phyloP scores from a whole-genome alignment of 352 stramenopile genomes.

The Phytophthora parvispora region DNA sequence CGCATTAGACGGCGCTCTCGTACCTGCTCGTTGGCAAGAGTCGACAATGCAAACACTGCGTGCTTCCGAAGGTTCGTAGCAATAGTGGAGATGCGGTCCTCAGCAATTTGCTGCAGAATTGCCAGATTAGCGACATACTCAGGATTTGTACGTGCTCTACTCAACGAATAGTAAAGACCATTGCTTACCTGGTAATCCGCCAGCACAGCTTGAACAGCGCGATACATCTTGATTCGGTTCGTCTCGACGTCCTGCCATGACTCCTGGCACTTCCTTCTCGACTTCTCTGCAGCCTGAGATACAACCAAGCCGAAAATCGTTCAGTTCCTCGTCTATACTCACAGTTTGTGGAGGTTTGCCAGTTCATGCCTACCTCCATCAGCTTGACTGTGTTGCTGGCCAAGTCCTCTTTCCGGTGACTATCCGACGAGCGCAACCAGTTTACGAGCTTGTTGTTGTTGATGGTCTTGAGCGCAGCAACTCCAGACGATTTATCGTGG shows the following conservation, averaged over 20 bases:
- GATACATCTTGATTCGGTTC: constrained; percentile 76
- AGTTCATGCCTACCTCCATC: constrained; percentile 52
- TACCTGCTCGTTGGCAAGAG: constrained; percentile 87
- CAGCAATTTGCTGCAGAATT: constrained; percentile 78
- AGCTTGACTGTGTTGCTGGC: constrained; percentile 63
- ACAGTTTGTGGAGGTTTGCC: neutral
- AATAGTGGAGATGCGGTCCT: constrained; percentile 78
- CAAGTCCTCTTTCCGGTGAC: constrained; percentile 79
- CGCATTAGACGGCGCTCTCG: neutral
- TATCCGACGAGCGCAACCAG: constrained; percentile 77
- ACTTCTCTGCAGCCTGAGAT: constrained; percentile 63
- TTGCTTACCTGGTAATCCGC: constrained; percentile 80
- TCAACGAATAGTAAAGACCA: neutral
- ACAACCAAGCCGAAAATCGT: neutral
- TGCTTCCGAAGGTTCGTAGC: constrained; percentile 85
- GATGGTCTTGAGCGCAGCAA: constrained; percentile 37
- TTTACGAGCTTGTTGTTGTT: constrained; percentile 87
- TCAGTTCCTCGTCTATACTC: neutral
- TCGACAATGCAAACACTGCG: constrained; percentile 83
- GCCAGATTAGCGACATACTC: too few species aligned
- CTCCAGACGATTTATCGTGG: constrained; percentile 14
- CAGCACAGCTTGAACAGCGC: constrained; percentile 71
- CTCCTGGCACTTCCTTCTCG: constrained; percentile 68
- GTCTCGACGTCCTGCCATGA: constrained; percentile 74
- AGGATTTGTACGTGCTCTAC: too few species aligned